Percentiles rank a stretch among this genome's conserved stretches.
Evolutionary conservation across 1,139 yeast species (phyloP).

Genomic region (Pichia terricola): DNA sequence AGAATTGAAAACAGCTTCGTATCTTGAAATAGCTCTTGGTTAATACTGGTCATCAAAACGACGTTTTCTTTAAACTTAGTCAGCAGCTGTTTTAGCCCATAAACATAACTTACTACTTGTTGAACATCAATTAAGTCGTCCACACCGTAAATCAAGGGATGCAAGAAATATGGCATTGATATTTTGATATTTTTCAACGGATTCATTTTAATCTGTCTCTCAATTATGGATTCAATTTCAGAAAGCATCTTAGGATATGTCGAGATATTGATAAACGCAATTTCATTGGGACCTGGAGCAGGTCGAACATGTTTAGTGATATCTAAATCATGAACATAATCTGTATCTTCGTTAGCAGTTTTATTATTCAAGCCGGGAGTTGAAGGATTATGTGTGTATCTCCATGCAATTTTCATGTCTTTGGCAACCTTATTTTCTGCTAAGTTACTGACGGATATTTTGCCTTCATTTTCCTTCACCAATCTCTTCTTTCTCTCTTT

Average conservation of each 20-base stretch:
- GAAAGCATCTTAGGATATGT: slow-evolving; percentile 24
- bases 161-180: slow-evolving; percentile 65
- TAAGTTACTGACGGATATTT: slow-evolving; percentile 60
- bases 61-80: slow-evolving; percentile 39
- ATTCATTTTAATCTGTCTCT: slow-evolving; percentile 22
- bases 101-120: slow-evolving; percentile 53
- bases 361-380: slow-evolving; percentile 26
- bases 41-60: slow-evolving; percentile 45
- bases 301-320: slow-evolving; percentile 63
- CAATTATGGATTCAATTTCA: slow-evolving; percentile 35
- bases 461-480: slow-evolving; percentile 49
- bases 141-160: slow-evolving; percentile 61
- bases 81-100: slow-evolving; percentile 46
- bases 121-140: slow-evolving; percentile 35
- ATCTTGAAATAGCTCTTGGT: slow-evolving; percentile 58
- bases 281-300: slow-evolving; percentile 52
- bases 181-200: slow-evolving; percentile 46
- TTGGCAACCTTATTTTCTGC: slow-evolving; percentile 26
- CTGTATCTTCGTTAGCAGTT: slow-evolving; percentile 17
- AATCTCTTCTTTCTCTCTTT: slow-evolving; percentile 56
- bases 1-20: slow-evolving; percentile 40
- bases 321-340: slow-evolving; percentile 65
- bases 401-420: slow-evolving; percentile 83
- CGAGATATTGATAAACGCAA: slow-evolving; percentile 35
- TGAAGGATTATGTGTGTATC: slow-evolving; percentile 32